Conservation (phyloP, 2,329 filamentous ascomycete genomes). For the Colletotrichum euphorbiae region DNA sequence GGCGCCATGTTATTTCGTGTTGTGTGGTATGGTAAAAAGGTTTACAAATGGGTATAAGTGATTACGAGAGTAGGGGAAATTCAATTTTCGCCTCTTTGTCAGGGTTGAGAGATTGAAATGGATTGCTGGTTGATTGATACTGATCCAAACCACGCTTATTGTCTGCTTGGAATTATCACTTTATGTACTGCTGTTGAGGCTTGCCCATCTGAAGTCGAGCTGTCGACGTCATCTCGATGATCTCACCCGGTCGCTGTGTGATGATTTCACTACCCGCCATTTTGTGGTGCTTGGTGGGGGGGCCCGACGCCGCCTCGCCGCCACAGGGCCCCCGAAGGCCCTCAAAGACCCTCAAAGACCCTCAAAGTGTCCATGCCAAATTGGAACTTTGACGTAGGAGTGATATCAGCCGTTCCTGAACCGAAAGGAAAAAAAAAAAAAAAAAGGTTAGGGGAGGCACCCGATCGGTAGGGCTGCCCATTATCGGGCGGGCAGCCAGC, state of each 20-base stretch:
- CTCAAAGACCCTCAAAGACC: constrained; percentile 4
- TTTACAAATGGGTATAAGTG: not conserved
- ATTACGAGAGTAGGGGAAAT: not conserved
- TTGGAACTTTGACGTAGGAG: constrained; percentile 28
- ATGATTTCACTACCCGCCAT: constrained; percentile 39
- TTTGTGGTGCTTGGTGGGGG: constrained; percentile 36
- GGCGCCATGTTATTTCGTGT: constrained; percentile 43
- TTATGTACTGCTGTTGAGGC: constrained; percentile 30
- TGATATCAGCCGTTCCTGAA: constrained; percentile 32
- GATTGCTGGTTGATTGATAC: not conserved
- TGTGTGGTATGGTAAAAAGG: not conserved
- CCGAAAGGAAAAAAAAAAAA: too few relatives aligned
- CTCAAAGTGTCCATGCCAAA: constrained; percentile 10
- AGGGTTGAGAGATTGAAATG: not conserved
- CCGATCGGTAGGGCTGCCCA: constrained; percentile 11
- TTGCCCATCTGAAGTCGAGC: constrained; percentile 26
- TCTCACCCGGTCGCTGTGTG: constrained; percentile 18
- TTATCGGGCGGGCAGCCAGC: not conserved
- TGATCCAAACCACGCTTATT: not conserved
- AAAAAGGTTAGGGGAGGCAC: not conserved
- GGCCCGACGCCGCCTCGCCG: constrained; percentile 12
- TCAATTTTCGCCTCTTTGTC: not conserved
- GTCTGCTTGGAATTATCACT: constrained; percentile 6
- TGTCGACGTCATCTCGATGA: constrained; percentile 39
- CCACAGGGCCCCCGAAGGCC: constrained; percentile 7